These are phyloP conservation scores for Pugionium cornutum DNA, from an alignment of 345 rosid genomes.

Conservation along the genomic window DNA sequence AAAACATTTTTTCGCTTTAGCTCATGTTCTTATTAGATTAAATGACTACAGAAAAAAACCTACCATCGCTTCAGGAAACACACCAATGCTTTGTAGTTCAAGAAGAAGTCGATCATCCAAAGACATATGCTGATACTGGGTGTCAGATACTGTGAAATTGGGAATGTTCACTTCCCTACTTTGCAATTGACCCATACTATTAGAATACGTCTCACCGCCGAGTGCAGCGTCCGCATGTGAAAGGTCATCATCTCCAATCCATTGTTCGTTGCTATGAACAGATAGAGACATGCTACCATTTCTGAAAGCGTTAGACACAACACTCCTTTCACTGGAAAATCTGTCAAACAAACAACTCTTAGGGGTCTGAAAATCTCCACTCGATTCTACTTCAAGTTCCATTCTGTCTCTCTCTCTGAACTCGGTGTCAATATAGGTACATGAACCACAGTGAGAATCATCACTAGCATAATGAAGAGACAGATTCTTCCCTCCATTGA, in stretches of 20 bases:
- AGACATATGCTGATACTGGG: constrained; percentile 69
- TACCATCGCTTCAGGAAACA: constrained; percentile 84
- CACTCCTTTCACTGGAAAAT: constrained; percentile 69
- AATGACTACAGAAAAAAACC: constrained; percentile 27
- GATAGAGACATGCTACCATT: constrained; percentile 65
- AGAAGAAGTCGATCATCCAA: constrained; percentile 77
- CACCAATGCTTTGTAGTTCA: constrained; percentile 86
- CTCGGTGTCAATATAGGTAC: constrained; percentile 81
- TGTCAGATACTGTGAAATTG: constrained; percentile 52
- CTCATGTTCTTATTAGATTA: constrained; percentile 10
- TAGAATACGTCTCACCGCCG: constrained; percentile 64
- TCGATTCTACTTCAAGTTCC: constrained; percentile 95
- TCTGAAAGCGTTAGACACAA: constrained; percentile 60
- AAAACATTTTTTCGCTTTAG: background rate
- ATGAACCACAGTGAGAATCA: constrained; percentile 96
- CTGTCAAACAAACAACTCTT: constrained; percentile 63
- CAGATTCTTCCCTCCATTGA: constrained; percentile 66
- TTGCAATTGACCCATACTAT: constrained; percentile 54
- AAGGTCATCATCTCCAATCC: constrained; percentile 72
- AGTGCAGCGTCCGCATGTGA: constrained; percentile 61
- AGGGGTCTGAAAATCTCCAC: constrained; percentile 63
- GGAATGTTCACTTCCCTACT: constrained; percentile 52
- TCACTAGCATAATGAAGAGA: constrained; percentile 86
- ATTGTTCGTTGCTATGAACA: constrained; percentile 70
- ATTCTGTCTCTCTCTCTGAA: constrained; percentile 79